Percentiles rank a stretch among this genome's conserved stretches.
phyloP scores from a whole-genome alignment of 768 basidiomycete genomes.

The Amanita pseudoporphyria region DNA sequence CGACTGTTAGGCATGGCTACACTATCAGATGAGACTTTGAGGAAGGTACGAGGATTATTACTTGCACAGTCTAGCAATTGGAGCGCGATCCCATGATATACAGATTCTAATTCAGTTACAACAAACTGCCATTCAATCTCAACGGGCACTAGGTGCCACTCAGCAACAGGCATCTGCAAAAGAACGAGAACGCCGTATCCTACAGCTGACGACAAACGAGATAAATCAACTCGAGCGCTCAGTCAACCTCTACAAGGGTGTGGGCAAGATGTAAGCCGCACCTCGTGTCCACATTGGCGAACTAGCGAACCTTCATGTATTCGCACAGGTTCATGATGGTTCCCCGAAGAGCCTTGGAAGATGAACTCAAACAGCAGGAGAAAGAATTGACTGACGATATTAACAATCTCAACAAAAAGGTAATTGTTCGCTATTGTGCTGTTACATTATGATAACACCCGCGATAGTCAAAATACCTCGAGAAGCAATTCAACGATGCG shows the following conservation, averaged over 20 bases:
- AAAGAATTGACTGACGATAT: conserved; percentile 83
- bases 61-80: background rate
- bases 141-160: conserved; percentile 64
- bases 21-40: conserved; percentile 72
- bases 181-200: conserved; percentile 82
- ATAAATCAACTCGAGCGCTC: conserved; percentile 60
- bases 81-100: background rate
- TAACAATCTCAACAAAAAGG: conserved; percentile 77
- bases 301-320: background rate
- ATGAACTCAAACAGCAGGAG: conserved; percentile 64
- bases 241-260: conserved; percentile 85
- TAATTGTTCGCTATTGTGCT: conserved; percentile 17
- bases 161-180: conserved; percentile 70
- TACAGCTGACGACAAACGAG: conserved; percentile 84
- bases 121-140: conserved; percentile 80
- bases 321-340: conserved; percentile 78
- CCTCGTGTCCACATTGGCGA: conserved; percentile 2
- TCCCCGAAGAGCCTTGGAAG: conserved; percentile 71
- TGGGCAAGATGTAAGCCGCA: conserved; percentile 83
- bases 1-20: background rate
- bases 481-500: conserved; percentile 90
- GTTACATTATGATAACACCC: background rate
- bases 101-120: conserved; percentile 93
- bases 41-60: conserved; percentile 43
- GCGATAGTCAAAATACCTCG: conserved; percentile 74